Evolutionary conservation across 345 rosid genomes (phyloP).

Genomic region (Citrus sinensis): DVS_A1.0 CM039164.1:16397501-16398000

Average conservation of each 20-base stretch:
- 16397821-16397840: conserved; percentile 81
- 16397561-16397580: not conserved
- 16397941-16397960: not conserved
- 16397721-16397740: conserved; percentile 8
- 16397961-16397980: not conserved
- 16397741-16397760: not conserved
- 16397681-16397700: not conserved
- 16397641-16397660: conserved; percentile 71
- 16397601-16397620: conserved; percentile 77
- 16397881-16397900: not conserved
- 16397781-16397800: conserved; percentile 87
- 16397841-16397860: conserved; percentile 85
- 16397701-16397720: not conserved
- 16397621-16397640: conserved; percentile 82
- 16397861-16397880: not conserved
- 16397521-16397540: not conserved
- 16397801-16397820: conserved; percentile 88
- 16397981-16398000: not conserved
- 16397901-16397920: not conserved
- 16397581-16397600: conserved; percentile 27
- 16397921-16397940: not conserved
- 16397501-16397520: too few relatives aligned
- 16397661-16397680: not conserved
- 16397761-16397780: conserved; percentile 35
- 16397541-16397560: not conserved